Conservation (phyloP, 2,329 filamentous ascomycete genomes). For the Aspergillus brasiliensis region DNA sequence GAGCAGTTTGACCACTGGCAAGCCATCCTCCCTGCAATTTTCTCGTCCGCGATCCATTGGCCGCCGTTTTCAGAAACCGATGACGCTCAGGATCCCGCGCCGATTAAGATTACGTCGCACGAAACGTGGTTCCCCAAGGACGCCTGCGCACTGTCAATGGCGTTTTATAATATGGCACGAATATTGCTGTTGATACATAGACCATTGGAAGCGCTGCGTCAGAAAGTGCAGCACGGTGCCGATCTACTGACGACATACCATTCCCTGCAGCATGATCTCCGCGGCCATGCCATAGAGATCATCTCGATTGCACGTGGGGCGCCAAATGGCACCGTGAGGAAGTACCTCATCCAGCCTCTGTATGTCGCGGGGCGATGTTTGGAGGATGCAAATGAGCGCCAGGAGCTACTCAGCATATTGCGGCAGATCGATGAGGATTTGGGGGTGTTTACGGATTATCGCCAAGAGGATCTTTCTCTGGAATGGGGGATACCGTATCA, state of each 20-base stretch:
- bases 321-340: constrained; percentile 12
- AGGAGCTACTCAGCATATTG: neutral
- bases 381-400: constrained; percentile 2
- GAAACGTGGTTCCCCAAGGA: constrained; percentile 22
- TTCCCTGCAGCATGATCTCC: neutral
- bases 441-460: constrained; percentile 13
- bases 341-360: constrained; percentile 21
- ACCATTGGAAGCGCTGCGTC: constrained; percentile 1
- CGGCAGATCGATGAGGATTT: constrained; percentile 7
- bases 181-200: constrained; percentile 16
- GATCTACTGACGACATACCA: constrained; percentile 1
- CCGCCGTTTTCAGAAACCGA: neutral
- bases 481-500: constrained; percentile 8
- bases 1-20: constrained; percentile 5
- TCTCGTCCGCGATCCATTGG: constrained; percentile 4
- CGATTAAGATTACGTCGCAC: neutral
- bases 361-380: constrained; percentile 21
- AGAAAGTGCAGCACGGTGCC: neutral
- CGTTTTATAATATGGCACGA: constrained; percentile 23
- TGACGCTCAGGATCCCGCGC: neutral
- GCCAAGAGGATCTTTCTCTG: constrained; percentile 8
- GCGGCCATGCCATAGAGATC: constrained; percentile 7
- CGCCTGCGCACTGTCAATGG: constrained; percentile 16
- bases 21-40: neutral
- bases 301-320: constrained; percentile 16